Percentiles rank a stretch among this genome's conserved stretches.
Conservation (phyloP, 2,329 filamentous ascomycete species). For the Pleurostoma richardsiae region DNA sequence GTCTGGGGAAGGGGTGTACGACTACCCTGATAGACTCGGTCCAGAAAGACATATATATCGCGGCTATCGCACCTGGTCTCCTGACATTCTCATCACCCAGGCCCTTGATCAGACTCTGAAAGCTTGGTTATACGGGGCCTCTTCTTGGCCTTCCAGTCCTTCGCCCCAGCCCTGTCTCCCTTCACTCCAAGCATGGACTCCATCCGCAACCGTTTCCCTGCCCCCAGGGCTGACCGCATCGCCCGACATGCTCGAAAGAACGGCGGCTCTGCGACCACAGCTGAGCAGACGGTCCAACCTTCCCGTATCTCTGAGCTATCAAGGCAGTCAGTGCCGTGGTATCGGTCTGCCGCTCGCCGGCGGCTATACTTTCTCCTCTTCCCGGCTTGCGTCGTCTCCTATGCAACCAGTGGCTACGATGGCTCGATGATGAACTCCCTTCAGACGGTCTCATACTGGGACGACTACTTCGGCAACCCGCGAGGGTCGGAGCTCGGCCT, state of each 20-base stretch:
- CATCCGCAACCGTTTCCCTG: slow-evolving; percentile 17
- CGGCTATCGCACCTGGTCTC: too few species aligned
- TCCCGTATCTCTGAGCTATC: slow-evolving; percentile 22
- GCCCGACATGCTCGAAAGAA: slow-evolving; percentile 13
- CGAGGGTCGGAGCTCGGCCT: slow-evolving; percentile 39
- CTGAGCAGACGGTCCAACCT: slow-evolving; percentile 11
- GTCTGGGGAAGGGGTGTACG: too few species aligned
- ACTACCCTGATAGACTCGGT: too few species aligned
- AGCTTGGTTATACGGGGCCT: too few species aligned
- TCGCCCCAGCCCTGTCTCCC: neutral
- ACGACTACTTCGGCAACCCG: slow-evolving; percentile 48
- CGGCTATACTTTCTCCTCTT: slow-evolving; percentile 25
- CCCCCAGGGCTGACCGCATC: slow-evolving; percentile 15
- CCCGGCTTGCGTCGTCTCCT: slow-evolving; percentile 25
- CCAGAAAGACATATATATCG: too few species aligned
- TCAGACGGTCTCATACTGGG: slow-evolving; percentile 49
- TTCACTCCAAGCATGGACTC: slow-evolving; percentile 12
- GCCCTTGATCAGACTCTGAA: too few species aligned
- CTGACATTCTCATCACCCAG: too few species aligned
- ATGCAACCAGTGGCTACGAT: slow-evolving; percentile 34
- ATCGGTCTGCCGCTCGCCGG: slow-evolving; percentile 20
- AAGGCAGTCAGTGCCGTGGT: slow-evolving; percentile 19
- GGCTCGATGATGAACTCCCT: slow-evolving; percentile 51
- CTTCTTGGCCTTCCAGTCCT: too few species aligned
- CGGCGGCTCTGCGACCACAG: slow-evolving; percentile 1